phyloP scores from a whole-genome alignment of 1,284 basidiomycete genomes.

The Puccinia hordei region DNA sequence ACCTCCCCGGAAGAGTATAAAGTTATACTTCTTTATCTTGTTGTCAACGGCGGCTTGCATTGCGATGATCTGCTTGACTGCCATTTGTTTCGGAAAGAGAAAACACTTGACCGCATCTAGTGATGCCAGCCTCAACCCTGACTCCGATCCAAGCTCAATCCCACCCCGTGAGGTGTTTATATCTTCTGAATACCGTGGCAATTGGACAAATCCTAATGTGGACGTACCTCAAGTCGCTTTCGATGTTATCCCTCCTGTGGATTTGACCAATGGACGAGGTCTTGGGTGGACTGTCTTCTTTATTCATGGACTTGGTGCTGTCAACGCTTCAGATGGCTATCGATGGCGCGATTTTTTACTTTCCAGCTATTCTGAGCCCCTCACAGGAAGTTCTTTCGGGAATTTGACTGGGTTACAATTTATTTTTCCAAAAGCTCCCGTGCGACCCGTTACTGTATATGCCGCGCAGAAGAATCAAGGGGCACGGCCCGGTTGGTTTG shows the following conservation, averaged over 20 bases:
- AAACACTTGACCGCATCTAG: not conserved
- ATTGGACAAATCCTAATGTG: conserved; percentile 14
- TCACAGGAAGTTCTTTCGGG: not conserved
- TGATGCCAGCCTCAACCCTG: not conserved
- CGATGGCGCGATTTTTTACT: conserved; percentile 14
- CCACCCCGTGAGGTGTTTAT: not conserved
- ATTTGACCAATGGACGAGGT: conserved; percentile 15
- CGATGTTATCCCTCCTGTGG: conserved; percentile 11
- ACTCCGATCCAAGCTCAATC: conserved; percentile 24
- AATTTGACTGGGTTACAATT: conserved; percentile 17
- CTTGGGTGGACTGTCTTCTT: conserved; percentile 32
- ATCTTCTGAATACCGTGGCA: conserved; percentile 11
- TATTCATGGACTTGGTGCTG: conserved; percentile 33
- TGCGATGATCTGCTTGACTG: not conserved
- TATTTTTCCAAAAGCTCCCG: conserved; percentile 32
- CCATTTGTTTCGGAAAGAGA: not conserved
- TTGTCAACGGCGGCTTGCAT: not conserved
- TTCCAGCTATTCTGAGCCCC: conserved; percentile 19
- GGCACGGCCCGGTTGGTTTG: conserved; percentile 37
- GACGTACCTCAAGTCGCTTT: not conserved
- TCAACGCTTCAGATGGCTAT: conserved; percentile 22
- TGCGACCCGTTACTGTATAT: conserved; percentile 34
- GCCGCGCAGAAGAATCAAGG: not conserved
- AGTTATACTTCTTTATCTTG: not conserved
- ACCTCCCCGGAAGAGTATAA: not conserved